These are phyloP conservation scores for Phytophthora pseudosyringae DNA, from an alignment of 352 stramenopile species.

Conservation along the genomic window DNA sequence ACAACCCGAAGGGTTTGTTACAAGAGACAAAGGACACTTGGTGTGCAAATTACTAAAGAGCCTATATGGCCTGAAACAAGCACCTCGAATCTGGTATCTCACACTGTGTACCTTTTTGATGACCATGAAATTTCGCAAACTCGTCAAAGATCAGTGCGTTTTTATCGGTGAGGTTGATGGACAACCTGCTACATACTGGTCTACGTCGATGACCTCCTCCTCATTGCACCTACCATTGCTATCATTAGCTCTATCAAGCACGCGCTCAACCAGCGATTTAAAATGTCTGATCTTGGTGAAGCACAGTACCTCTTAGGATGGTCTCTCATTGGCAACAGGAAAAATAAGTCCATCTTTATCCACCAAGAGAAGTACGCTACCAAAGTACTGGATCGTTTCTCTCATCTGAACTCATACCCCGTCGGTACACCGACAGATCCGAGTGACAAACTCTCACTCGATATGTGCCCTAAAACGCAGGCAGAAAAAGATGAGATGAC, in stretches of 20 bases:
- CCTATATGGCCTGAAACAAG: constrained; percentile 1
- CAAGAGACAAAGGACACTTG: background rate
- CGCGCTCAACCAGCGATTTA: constrained; percentile 9
- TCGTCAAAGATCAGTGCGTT: too few species aligned
- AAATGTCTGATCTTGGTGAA: constrained; percentile 12
- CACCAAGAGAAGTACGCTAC: constrained; percentile 26
- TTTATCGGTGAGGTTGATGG: too few species aligned
- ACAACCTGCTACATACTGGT: too few species aligned
- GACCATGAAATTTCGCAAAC: too few species aligned
- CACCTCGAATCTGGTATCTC: too few species aligned
- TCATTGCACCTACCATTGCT: constrained; percentile 5
- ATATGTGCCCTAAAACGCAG: too few species aligned
- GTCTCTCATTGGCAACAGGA: constrained; percentile 15
- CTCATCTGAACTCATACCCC: too few species aligned
- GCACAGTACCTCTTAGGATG: constrained; percentile 12
- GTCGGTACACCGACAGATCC: too few species aligned
- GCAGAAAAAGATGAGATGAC: too few species aligned
- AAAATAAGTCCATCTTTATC: constrained; percentile 13
- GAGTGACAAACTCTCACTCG: too few species aligned
- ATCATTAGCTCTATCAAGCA: constrained; percentile 10
- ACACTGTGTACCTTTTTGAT: too few species aligned
- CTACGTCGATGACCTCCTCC: constrained; percentile 11
- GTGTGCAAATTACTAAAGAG: constrained; percentile 6
- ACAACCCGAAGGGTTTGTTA: background rate
- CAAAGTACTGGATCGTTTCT: constrained; percentile 12